phyloP scores from a whole-genome alignment of 768 basidiomycete genomes.

The Tulasnella sp. region DNA sequence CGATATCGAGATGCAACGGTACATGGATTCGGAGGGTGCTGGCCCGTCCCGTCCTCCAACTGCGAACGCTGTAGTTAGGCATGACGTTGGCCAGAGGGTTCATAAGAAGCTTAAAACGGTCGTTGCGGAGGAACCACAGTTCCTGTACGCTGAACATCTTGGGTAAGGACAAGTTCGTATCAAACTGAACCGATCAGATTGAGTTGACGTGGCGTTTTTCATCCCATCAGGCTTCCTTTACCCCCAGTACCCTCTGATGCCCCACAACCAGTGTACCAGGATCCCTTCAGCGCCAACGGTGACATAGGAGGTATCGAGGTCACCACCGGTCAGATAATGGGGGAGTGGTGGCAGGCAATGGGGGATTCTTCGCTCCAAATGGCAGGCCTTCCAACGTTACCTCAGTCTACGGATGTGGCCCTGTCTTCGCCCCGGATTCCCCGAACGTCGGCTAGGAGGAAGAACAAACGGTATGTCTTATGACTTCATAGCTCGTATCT shows the following conservation, averaged over 20 bases:
- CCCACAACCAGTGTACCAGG: slow-evolving; percentile 26
- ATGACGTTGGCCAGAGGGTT: slow-evolving; percentile 17
- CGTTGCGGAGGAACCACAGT: background rate
- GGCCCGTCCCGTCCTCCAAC: slow-evolving; percentile 21
- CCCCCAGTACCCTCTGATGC: slow-evolving; percentile 21
- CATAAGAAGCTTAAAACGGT: slow-evolving; percentile 21
- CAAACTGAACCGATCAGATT: background rate
- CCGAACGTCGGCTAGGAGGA: slow-evolving; percentile 28
- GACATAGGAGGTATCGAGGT: background rate
- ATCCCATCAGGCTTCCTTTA: background rate
- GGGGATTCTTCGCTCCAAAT: slow-evolving; percentile 53
- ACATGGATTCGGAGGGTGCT: slow-evolving; percentile 22
- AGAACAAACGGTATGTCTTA: slow-evolving; percentile 21
- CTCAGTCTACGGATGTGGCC: slow-evolving; percentile 19
- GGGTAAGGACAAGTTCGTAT: background rate
- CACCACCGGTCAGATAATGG: slow-evolving; percentile 21
- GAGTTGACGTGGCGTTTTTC: background rate
- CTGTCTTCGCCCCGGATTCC: background rate
- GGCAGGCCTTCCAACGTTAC: slow-evolving; percentile 54
- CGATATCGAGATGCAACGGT: slow-evolving; percentile 43
- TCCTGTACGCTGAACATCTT: background rate
- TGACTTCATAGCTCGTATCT: background rate
- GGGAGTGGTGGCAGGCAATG: slow-evolving; percentile 70
- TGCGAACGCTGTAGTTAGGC: background rate
- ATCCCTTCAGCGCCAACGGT: background rate